A percentile compares a stretch with the other conserved stretches of the same genome.
These are phyloP conservation scores for Solidago caesia DNA, from an alignment of 129 eudicot species.

Conservation along the genomic window DNA sequence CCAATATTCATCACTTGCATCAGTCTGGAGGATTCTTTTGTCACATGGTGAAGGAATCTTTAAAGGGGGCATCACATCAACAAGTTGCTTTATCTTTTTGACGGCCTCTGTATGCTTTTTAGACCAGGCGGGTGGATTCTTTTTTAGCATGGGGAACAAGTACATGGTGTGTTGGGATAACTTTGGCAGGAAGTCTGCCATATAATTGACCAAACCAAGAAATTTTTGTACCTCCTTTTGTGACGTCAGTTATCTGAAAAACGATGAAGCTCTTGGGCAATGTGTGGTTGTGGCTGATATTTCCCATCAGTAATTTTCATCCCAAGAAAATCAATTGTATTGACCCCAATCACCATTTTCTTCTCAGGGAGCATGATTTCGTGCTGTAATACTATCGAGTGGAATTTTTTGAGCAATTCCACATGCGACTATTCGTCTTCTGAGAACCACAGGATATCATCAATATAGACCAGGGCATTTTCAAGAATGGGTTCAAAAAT, in stretches of 20 bases:
- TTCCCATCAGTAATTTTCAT: neutral
- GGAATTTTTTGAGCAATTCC: neutral
- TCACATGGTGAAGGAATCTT: no score
- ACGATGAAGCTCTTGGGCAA: neutral
- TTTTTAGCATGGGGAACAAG: no score
- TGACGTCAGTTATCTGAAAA: no score
- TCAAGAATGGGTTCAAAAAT: neutral
- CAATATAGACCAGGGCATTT: neutral
- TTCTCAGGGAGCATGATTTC: neutral
- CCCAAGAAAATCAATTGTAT: neutral
- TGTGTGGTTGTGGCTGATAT: conserved; percentile 1
- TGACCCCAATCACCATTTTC: neutral
- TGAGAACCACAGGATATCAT: conserved; percentile 3
- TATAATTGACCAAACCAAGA: no score
- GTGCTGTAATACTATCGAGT: neutral
- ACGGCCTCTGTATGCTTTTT: neutral
- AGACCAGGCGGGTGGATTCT: no score
- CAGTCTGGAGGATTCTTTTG: neutral
- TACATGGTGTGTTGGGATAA: no score
- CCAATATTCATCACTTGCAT: no score
- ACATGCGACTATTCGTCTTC: neutral
- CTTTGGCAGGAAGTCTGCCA: no score
- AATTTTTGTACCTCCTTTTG: neutral
- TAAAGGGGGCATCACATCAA: neutral
- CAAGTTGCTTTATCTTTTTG: neutral